A percentile compares a stretch with the other conserved stretches of the same genome.
These are phyloP conservation scores for Cryphonectria carpinicola DNA, from an alignment of 2,329 filamentous ascomycete species.

Conservation along the genomic window DNA sequence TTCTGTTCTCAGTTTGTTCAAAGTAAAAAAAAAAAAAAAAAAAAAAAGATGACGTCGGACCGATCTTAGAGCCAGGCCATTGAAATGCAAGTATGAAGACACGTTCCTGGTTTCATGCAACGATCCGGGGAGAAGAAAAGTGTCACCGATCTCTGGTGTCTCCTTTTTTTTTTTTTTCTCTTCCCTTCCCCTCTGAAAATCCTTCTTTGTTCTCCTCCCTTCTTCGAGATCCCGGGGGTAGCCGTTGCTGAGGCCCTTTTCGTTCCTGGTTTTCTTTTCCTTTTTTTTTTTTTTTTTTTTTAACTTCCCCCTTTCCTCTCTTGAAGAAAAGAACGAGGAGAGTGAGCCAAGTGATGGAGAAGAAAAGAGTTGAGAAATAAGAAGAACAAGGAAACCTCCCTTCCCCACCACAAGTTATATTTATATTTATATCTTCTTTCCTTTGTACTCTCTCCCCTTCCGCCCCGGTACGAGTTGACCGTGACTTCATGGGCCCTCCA, in stretches of 20 bases:
- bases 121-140: background rate
- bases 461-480: background rate
- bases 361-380: background rate
- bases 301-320: background rate
- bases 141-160: background rate
- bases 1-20: background rate
- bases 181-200: too few relatives aligned
- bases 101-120: conserved; percentile 19
- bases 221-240: background rate
- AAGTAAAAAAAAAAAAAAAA: background rate
- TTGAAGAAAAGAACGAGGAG: background rate
- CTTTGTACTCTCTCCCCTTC: too few relatives aligned
- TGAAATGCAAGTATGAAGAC: conserved; percentile 22
- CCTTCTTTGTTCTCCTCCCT: background rate
- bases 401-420: background rate
- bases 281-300: background rate
- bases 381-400: too few relatives aligned
- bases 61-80: conserved; percentile 14
- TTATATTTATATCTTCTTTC: background rate
- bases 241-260: background rate
- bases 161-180: background rate
- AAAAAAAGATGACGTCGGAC: conserved; percentile 19
- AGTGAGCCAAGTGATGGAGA: background rate
- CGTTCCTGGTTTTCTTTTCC: background rate
- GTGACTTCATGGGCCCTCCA: background rate